These are phyloP conservation scores for Trametes meyenii DNA, from an alignment of 768 basidiomycete genomes.

Conservation along the genomic window DNA sequence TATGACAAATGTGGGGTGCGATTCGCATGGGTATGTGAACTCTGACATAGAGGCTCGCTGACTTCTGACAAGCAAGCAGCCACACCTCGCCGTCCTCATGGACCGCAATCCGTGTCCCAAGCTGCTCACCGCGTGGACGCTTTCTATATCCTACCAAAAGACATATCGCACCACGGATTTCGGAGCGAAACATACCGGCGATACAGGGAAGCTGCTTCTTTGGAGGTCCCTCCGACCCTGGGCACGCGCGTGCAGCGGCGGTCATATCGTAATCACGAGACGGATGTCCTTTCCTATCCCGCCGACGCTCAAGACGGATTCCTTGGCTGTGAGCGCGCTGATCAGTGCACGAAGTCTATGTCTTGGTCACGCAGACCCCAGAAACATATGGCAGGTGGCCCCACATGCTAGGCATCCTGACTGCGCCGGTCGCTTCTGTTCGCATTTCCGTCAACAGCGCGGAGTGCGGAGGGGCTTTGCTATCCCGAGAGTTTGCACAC, in stretches of 20 bases:
- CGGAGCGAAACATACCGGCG: constrained; percentile 5
- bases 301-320: neutral
- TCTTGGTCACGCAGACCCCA: constrained; percentile 5
- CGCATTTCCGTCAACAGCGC: neutral
- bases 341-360: neutral
- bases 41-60: neutral
- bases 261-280: constrained; percentile 14
- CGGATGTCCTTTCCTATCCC: neutral
- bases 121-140: neutral
- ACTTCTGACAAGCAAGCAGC: neutral
- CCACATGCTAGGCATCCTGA: constrained; percentile 5
- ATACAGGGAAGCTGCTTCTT: neutral
- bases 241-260: constrained; percentile 1
- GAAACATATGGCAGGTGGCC: constrained; percentile 9
- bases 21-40: neutral
- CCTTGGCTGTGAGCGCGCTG: constrained; percentile 5
- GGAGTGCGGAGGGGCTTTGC: neutral
- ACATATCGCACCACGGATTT: neutral
- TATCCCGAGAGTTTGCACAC: neutral
- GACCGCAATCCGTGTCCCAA: neutral
- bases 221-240: neutral
- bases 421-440: neutral
- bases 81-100: neutral
- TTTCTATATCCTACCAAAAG: neutral
- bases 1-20: neutral